Conservation (phyloP, 148 eudicot genomes). For the Amaranthus palmeri region DNA sequence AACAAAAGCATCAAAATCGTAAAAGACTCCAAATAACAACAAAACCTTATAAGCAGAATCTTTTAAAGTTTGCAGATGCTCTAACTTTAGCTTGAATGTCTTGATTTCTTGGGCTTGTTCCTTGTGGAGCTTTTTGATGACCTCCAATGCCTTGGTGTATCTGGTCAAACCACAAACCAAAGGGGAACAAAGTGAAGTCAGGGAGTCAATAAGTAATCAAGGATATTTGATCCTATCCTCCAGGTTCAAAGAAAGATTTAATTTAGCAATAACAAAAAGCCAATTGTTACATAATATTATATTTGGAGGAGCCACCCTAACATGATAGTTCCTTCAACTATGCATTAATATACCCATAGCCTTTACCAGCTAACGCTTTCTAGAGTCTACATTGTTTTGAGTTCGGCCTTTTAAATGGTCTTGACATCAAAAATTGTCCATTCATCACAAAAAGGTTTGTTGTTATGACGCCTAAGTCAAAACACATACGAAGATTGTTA, state of each 20-base stretch:
- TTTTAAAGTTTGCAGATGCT: constrained; percentile 87
- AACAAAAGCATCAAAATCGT: background rate
- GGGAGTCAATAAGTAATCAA: background rate
- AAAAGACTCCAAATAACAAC: constrained; percentile 12
- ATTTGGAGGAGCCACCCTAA: background rate
- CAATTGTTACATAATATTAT: background rate
- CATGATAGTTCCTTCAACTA: background rate
- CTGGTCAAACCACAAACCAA: constrained; percentile 31
- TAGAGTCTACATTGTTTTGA: background rate
- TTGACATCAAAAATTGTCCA: background rate
- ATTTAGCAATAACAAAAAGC: background rate
- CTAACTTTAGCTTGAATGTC: constrained; percentile 76
- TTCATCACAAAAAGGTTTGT: background rate
- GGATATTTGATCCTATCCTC: background rate
- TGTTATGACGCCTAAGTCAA: background rate
- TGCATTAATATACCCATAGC: background rate
- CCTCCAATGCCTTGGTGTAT: constrained; percentile 97
- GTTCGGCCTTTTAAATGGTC: background rate
- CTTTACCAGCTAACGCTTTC: background rate
- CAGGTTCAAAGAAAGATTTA: background rate
- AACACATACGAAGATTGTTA: background rate
- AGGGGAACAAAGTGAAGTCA: background rate
- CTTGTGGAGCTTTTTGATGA: constrained; percentile 97
- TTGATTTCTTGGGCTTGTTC: constrained; percentile 97
- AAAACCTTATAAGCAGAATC: constrained; percentile 90